A percentile compares a stretch with the other conserved stretches of the same genome.
Conservation (phyloP, 352 stramenopile genomes). For the Pythium sp. region DNA sequence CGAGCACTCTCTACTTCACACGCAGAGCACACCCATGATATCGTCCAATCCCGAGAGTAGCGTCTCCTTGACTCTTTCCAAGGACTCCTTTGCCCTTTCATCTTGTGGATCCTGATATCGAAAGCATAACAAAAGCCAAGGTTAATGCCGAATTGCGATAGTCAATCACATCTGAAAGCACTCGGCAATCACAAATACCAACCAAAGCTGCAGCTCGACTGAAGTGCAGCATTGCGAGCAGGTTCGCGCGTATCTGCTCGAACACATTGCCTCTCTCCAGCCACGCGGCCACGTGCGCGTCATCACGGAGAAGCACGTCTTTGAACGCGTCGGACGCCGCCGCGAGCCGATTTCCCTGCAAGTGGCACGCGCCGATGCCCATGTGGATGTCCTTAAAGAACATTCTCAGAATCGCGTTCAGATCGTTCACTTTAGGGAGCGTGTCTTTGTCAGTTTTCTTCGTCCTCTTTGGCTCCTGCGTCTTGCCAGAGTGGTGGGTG, state of each 20-base stretch:
- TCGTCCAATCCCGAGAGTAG: conserved; percentile 25
- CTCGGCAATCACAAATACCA: neutral
- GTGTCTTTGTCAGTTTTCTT: neutral
- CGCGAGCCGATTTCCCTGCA: conserved; percentile 27
- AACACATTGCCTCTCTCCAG: conserved; percentile 50
- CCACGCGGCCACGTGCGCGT: conserved; percentile 46
- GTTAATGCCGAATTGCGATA: neutral
- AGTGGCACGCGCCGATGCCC: conserved; percentile 45
- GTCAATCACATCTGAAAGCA: neutral
- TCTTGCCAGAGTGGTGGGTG: neutral
- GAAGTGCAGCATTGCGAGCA: conserved; percentile 74
- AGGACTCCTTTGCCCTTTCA: conserved; percentile 24
- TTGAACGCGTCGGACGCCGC: conserved; percentile 64
- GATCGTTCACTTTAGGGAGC: conserved; percentile 45
- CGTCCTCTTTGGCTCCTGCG: neutral
- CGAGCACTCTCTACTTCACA: neutral
- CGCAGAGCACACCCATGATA: neutral
- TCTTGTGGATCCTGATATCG: conserved; percentile 27
- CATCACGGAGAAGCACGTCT: conserved; percentile 57
- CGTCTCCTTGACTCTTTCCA: conserved; percentile 32
- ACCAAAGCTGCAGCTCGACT: conserved; percentile 49
- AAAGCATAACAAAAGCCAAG: neutral
- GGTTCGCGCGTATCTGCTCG: conserved; percentile 39
- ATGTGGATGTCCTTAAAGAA: conserved; percentile 68
- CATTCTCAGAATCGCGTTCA: conserved; percentile 56